Evolutionary conservation across 129 eudicot genomes (phyloP).

Genomic region (Deinandra increscens): DNA sequence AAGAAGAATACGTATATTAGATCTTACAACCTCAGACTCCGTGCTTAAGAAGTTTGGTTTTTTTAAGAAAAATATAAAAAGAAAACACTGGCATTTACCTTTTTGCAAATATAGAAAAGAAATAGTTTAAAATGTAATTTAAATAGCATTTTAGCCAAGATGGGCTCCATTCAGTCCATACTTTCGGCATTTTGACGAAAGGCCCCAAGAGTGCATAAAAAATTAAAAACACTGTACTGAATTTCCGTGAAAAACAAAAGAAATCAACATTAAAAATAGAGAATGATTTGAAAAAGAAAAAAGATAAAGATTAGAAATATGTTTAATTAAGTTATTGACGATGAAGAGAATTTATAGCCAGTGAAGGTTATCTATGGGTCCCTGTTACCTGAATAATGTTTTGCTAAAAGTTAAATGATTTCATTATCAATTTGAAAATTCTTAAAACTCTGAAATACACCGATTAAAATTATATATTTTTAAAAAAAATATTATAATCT

Average conservation of each 20-base stretch:
- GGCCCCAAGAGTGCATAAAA: slow-evolving; percentile 33
- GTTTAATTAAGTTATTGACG: slow-evolving; percentile 22
- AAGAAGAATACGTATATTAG: too few species aligned
- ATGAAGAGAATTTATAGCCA: slow-evolving; percentile 29
- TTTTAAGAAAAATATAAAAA: not conserved
- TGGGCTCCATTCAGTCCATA: slow-evolving; percentile 37
- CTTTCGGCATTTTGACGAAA: slow-evolving; percentile 35
- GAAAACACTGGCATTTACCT: not conserved
- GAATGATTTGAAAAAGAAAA: slow-evolving; percentile 12
- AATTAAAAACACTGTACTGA: slow-evolving; percentile 13
- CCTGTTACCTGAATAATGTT: not conserved
- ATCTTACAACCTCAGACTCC: too few species aligned
- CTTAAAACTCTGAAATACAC: too few species aligned
- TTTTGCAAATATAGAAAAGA: slow-evolving; percentile 18
- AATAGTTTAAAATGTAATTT: slow-evolving; percentile 9
- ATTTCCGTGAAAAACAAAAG: not conserved
- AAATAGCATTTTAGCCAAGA: slow-evolving; percentile 8
- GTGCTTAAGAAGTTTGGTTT: too few species aligned
- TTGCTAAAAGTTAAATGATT: not conserved
- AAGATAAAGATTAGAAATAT: slow-evolving; percentile 8
- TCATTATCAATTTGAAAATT: not conserved
- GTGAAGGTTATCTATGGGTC: slow-evolving; percentile 28
- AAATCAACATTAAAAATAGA: not conserved
- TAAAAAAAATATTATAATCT: not conserved
- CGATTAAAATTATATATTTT: too few species aligned